Evolutionary conservation across 148 eudicot species (phyloP).

Genomic region (Fagopyrum homotropicum): DNA sequence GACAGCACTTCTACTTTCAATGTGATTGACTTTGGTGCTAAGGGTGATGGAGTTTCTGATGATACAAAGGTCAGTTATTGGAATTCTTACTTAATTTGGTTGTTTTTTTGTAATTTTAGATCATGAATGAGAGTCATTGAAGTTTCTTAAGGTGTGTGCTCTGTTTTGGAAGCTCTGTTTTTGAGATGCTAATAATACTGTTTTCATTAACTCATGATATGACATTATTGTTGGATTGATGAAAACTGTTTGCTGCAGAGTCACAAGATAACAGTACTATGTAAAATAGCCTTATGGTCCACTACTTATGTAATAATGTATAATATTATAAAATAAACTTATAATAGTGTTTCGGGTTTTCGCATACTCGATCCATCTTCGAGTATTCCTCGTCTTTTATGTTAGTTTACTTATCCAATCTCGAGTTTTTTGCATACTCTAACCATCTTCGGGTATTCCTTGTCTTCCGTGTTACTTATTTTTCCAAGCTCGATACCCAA

Average conservation of each 20-base stretch:
- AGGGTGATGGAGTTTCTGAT: slow-evolving; percentile 53
- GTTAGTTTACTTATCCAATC: too few species aligned
- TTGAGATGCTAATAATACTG: background rate
- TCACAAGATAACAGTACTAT: background rate
- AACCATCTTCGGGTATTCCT: too few species aligned
- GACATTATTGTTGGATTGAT: background rate
- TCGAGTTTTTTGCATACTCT: too few species aligned
- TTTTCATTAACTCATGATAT: background rate
- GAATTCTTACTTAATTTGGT: background rate
- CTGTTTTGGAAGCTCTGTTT: background rate
- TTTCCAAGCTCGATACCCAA: too few species aligned
- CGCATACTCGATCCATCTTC: too few species aligned
- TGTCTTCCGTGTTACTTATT: too few species aligned
- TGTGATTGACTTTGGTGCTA: slow-evolving; percentile 78
- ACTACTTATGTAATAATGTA: background rate
- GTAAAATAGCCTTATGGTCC: background rate
- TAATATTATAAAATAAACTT: background rate
- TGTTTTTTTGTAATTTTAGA: background rate
- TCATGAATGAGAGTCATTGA: too few species aligned
- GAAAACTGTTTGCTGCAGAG: background rate
- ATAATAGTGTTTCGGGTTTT: background rate
- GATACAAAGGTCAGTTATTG: slow-evolving; percentile 63
- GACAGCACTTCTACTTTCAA: slow-evolving; percentile 21
- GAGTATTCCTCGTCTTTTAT: too few species aligned
- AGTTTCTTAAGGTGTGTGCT: too few species aligned